Conservation (phyloP, 352 stramenopile genomes). For the Phytophthora tubulina region DNA sequence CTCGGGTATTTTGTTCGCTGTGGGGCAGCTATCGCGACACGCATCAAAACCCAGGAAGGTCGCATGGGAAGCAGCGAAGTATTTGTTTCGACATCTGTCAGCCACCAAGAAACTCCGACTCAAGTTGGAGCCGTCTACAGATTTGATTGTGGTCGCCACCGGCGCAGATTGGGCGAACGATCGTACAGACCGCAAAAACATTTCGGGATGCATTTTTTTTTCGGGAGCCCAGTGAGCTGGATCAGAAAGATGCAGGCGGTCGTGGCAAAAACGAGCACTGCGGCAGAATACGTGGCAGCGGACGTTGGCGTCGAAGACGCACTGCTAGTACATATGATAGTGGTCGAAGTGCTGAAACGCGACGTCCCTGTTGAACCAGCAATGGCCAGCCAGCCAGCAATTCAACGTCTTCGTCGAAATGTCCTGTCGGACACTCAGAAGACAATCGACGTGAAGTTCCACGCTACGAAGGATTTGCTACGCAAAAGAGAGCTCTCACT, state of each 20-base stretch:
- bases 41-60: neutral
- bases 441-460: neutral
- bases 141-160: neutral
- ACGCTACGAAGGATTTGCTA: neutral
- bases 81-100: neutral
- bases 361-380: neutral
- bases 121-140: neutral
- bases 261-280: neutral
- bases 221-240: neutral
- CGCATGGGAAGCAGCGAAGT: neutral
- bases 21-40: neutral
- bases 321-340: neutral
- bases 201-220: neutral
- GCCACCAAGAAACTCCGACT: neutral
- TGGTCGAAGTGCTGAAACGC: neutral
- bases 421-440: neutral
- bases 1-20: neutral
- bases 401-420: neutral
- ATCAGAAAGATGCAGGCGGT: neutral
- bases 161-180: neutral
- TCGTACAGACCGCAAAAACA: neutral
- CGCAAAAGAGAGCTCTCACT: neutral
- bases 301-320: neutral
- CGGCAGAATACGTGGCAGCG: neutral
- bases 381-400: neutral